A percentile compares a stretch with the other conserved stretches of the same genome.
Evolutionary conservation across 2,329 filamentous ascomycete species (phyloP).

Genomic region (Scleromitrula shiraiana): DNA sequence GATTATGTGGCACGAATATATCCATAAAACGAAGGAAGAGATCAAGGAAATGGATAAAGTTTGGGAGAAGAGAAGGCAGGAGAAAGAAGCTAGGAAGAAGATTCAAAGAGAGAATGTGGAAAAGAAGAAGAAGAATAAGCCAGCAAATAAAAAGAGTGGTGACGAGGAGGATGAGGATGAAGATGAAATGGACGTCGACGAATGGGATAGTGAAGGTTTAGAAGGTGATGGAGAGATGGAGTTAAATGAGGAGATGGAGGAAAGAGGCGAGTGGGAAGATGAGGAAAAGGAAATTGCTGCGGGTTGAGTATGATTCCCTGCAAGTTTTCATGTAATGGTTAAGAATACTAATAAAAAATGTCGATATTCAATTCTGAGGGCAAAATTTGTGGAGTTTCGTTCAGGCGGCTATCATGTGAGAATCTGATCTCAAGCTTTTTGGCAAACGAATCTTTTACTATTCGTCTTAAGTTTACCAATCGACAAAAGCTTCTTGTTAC

Average conservation of each 20-base stretch:
- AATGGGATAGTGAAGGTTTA: slow-evolving; percentile 31
- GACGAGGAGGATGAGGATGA: slow-evolving; percentile 45
- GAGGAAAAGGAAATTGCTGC: slow-evolving; percentile 29
- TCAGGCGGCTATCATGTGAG: too few relatives aligned
- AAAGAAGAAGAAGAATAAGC: slow-evolving; percentile 61
- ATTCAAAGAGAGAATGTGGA: slow-evolving; percentile 88
- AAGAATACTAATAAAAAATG: neutral
- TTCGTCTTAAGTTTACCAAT: too few relatives aligned
- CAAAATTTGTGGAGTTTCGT: too few relatives aligned
- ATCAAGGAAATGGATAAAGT: slow-evolving; percentile 69
- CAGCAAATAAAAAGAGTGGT: slow-evolving; percentile 38
- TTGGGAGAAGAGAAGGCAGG: slow-evolving; percentile 69
- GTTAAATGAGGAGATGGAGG: slow-evolving; percentile 29
- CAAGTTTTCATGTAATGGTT: neutral
- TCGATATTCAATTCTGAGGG: neutral
- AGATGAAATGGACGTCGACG: slow-evolving; percentile 39
- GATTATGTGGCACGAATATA: slow-evolving; percentile 95
- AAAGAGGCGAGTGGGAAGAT: slow-evolving; percentile 29
- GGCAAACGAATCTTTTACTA: too few relatives aligned
- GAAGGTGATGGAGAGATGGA: slow-evolving; percentile 29
- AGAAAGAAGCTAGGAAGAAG: slow-evolving; percentile 75
- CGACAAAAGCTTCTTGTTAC: too few relatives aligned
- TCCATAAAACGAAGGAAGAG: slow-evolving; percentile 76
- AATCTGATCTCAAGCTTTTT: too few relatives aligned
- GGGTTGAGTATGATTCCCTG: slow-evolving; percentile 16